Conservation (phyloP, 495 filamentous ascomycete genomes). For the Rhypophila decipiens region DNA sequence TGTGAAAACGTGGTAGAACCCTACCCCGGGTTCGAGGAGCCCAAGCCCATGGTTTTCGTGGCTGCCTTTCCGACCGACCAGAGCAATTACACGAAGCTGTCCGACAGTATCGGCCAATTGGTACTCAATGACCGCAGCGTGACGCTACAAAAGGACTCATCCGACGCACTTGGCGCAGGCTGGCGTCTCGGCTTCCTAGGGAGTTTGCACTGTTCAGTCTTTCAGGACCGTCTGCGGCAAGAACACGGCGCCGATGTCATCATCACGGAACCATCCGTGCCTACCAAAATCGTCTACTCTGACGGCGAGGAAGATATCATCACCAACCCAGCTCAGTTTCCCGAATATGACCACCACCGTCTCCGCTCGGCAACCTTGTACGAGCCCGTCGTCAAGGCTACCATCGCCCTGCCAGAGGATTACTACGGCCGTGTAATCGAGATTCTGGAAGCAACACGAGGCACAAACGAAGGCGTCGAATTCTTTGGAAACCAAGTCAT, state of each 20-base stretch:
- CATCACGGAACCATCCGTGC: constrained; percentile 92
- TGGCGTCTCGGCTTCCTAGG: constrained; percentile 95
- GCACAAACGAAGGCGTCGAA: constrained; percentile 73
- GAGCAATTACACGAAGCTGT: constrained; percentile 74
- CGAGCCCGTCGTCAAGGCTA: constrained; percentile 81
- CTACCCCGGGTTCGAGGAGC: constrained; percentile 91
- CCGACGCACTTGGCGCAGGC: constrained; percentile 85
- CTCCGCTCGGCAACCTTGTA: constrained; percentile 51
- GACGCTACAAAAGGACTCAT: constrained; percentile 86
- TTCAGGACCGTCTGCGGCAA: constrained; percentile 91
- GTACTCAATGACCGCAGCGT: constrained; percentile 93
- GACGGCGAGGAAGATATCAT: constrained; percentile 67
- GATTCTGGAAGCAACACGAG: constrained; percentile 84
- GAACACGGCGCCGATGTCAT: constrained; percentile 95
- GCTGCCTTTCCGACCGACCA: constrained; percentile 93
- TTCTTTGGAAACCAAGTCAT: constrained; percentile 97
- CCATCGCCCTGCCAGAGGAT: constrained; percentile 87
- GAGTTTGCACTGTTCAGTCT: constrained; percentile 93
- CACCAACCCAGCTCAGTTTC: constrained; percentile 80
- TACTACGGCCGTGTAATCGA: constrained; percentile 93
- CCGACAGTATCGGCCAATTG: constrained; percentile 91
- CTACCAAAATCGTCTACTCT: constrained; percentile 74
- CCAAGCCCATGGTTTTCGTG: constrained; percentile 98
- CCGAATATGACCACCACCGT: constrained; percentile 59
- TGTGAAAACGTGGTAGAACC: constrained; percentile 69